Conservation (phyloP, 1,284 basidiomycete species). For the Ceratobasidium sp. region DNA sequence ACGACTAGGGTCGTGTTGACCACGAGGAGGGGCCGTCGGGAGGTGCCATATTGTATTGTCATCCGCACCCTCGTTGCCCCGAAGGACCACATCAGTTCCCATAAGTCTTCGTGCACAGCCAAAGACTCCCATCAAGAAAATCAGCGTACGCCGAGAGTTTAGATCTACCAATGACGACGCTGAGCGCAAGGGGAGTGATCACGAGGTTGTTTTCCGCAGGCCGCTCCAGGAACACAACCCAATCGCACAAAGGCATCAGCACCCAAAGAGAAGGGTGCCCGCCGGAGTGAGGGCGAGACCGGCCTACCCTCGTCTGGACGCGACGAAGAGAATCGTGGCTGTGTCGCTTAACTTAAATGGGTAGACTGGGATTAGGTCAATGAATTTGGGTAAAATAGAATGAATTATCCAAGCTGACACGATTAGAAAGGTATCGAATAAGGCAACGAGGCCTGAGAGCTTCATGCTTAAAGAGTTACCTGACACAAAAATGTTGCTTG, state of each 20-base stretch:
- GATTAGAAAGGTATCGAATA: too few species aligned
- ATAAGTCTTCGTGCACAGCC: constrained; percentile 36
- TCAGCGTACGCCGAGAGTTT: constrained; percentile 30
- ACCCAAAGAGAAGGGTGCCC: not conserved
- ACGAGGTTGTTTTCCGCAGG: not conserved
- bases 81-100: constrained; percentile 1
- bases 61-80: constrained; percentile 8
- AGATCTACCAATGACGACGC: constrained; percentile 41
- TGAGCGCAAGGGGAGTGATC: constrained; percentile 36
- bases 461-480: too few species aligned
- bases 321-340: too few species aligned
- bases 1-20: constrained; percentile 35
- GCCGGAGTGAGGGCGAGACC: not conserved
- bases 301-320: too few species aligned
- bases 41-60: constrained; percentile 21
- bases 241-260: not conserved
- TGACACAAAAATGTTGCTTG: too few species aligned
- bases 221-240: not conserved
- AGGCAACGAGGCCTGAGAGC: too few species aligned
- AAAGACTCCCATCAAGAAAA: constrained; percentile 35
- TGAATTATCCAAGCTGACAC: too few species aligned
- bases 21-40: constrained; percentile 38
- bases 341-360: too few species aligned
- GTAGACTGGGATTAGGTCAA: too few species aligned
- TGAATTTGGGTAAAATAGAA: too few species aligned